phyloP scores from a whole-genome alignment of 768 basidiomycete genomes.

The Coprinopsis strossmayeri region DNA sequence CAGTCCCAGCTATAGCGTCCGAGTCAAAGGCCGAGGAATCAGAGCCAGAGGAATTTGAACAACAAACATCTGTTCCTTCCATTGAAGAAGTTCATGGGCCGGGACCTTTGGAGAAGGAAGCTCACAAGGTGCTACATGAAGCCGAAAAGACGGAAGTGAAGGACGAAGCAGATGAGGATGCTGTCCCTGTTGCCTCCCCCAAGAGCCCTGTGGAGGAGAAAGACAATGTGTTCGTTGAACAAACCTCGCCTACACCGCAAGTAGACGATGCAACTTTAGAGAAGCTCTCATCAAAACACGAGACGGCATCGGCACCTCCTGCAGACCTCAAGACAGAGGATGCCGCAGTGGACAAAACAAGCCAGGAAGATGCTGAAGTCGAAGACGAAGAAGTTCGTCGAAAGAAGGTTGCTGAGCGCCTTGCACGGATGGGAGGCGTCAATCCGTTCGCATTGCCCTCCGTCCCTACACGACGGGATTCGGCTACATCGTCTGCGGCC shows the following conservation, averaged over 20 bases:
- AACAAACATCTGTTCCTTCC: neutral
- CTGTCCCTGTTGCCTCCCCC: neutral
- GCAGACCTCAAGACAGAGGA: neutral
- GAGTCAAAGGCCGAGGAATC: conserved; percentile 5
- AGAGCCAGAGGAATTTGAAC: neutral
- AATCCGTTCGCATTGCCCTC: conserved; percentile 44
- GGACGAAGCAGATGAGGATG: conserved; percentile 4
- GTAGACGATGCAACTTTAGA: too few relatives aligned
- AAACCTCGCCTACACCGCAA: too few relatives aligned
- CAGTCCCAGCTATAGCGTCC: too few relatives aligned
- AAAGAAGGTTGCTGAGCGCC: conserved; percentile 55
- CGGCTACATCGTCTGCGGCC: conserved; percentile 9
- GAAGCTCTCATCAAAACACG: too few relatives aligned
- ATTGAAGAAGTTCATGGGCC: too few relatives aligned
- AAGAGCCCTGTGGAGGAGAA: neutral
- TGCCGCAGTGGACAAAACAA: too few relatives aligned
- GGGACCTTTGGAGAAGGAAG: neutral
- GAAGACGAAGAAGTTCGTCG: conserved; percentile 42
- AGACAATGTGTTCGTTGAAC: too few relatives aligned
- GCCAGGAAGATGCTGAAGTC: too few relatives aligned
- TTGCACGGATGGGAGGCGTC: conserved; percentile 63
- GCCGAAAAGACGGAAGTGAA: neutral
- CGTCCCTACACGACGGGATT: conserved; percentile 18
- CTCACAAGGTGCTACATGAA: neutral
- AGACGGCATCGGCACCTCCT: too few relatives aligned